Percentiles rank a stretch among this genome's conserved stretches.
phyloP scores from a whole-genome alignment of 306 rosid species.

The Cucurbita ficifolia region DNA sequence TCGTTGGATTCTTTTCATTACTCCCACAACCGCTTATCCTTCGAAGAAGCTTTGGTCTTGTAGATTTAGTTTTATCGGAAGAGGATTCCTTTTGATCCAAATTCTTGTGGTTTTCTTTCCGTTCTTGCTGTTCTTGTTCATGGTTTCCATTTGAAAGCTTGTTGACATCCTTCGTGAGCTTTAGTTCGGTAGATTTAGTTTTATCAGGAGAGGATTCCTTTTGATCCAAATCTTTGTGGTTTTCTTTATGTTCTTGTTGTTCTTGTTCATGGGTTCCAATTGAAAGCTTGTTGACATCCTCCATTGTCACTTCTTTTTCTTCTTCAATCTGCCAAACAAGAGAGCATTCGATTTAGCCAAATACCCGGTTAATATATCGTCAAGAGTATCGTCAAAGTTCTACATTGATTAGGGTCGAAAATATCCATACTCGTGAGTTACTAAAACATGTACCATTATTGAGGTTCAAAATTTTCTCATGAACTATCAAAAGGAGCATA shows the following conservation, averaged over 20 bases:
- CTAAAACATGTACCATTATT: too few relatives aligned
- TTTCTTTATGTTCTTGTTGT: constrained; percentile 7
- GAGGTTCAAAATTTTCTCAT: too few relatives aligned
- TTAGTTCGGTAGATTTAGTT: constrained; percentile 20
- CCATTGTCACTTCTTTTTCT: constrained; percentile 15
- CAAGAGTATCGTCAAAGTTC: too few relatives aligned
- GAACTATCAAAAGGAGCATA: too few relatives aligned
- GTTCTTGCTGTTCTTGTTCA: constrained; percentile 14
- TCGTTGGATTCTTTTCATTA: constrained; percentile 37
- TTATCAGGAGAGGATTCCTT: constrained; percentile 8
- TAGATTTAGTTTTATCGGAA: constrained; percentile 10
- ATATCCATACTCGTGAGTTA: neutral
- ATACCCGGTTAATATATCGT: neutral
- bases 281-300: constrained; percentile 21
- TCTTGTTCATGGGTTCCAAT: constrained; percentile 16
- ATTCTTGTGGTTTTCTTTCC: constrained; percentile 8
- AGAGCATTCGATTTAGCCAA: constrained; percentile 1
- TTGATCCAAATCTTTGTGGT: constrained; percentile 11
- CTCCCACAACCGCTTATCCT: constrained; percentile 50
- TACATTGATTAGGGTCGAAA: too few relatives aligned
- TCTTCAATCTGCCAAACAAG: constrained; percentile 24
- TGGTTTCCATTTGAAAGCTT: neutral
- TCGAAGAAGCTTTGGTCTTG: constrained; percentile 29
- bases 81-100: constrained; percentile 10
- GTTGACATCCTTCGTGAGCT: constrained; percentile 1